Evolutionary conservation across 2,329 filamentous ascomycete genomes (phyloP), one percentile per base, ranked within the genome.

Genomic region (Calonectria fujianensis): DNA sequence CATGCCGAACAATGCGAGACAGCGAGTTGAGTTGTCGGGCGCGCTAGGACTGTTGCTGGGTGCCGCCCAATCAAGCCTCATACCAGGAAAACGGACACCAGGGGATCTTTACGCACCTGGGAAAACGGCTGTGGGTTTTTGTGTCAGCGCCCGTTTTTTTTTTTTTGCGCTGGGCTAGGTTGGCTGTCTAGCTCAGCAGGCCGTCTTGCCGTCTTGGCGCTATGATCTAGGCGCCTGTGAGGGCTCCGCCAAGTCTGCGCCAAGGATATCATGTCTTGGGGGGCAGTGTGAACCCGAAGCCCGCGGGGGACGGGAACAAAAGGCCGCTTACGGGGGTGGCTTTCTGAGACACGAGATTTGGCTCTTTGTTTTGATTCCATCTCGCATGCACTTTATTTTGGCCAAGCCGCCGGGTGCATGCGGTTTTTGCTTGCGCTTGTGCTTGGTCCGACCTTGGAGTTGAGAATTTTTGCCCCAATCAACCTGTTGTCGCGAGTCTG

Each of bases 181-280:
- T 32, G 31, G 52, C 13, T 31, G 57, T 63, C 18, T 63, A 18
- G 61, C 41, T 41, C 32, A 59, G n/a, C 27, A 63, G 54, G 71
- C 71, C 71, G 71, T 69, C 57, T 69, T 73, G 71, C 71, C 71
- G 71, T 69, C 71, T 73, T 73, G 71, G 71, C 71, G 35, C 52
- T 37, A 32, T 61, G 20, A 20, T 45, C 45, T 45, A 39, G 61
- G 65, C 65, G 54, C 54, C 35, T 51, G 35, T 48, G 31, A 57
- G 27, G 20, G 51, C 32, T 29, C 48, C 24, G 51, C 70, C 52
- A 61, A 63, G 64, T 50, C 48, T 8, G 41, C n/a, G 57, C 71
- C 71, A 65, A 65, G 70, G 65, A 29, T 54, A 54, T 41, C 32
- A 31, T 35, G 39, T 59, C 24, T 63, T 50, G 31, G 16, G 57